Evolutionary conservation across 139 green algal species (phyloP).

Genomic region (Mychonastes homosphaera): DNA sequence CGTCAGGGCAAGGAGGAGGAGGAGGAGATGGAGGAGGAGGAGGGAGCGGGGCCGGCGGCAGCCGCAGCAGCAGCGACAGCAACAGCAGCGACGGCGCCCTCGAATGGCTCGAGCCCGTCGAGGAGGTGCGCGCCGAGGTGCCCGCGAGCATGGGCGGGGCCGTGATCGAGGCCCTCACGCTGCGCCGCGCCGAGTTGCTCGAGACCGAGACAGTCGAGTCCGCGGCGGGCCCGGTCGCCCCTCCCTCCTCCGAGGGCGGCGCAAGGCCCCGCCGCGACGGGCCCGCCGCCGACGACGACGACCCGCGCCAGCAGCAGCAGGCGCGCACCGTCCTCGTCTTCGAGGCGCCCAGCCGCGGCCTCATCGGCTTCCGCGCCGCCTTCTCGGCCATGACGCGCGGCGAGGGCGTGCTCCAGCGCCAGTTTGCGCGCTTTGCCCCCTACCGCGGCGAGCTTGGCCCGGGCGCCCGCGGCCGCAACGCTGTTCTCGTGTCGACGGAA

Average conservation of each 20-base stretch:
- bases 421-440: not conserved
- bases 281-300: no score
- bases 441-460: slow-evolving; percentile 38
- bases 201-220: slow-evolving; percentile 64
- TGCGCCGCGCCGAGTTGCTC: slow-evolving; percentile 36
- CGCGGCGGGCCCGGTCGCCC: no score
- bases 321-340: slow-evolving; percentile 19
- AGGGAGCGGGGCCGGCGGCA: not conserved
- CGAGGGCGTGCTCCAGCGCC: slow-evolving; percentile 59
- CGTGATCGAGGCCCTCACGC: slow-evolving; percentile 20
- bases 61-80: slow-evolving; percentile 10
- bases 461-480: slow-evolving; percentile 55
- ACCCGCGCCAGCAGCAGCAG: slow-evolving; percentile 5
- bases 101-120: no score
- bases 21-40: not conserved
- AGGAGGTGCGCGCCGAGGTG: slow-evolving; percentile 18
- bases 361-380: slow-evolving; percentile 60
- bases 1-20: not conserved
- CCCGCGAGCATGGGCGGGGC: slow-evolving; percentile 1
- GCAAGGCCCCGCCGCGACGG: no score
- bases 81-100: no score
- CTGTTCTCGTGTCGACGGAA: slow-evolving; percentile 48
- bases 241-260: no score
- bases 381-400: slow-evolving; percentile 69
- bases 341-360: slow-evolving; percentile 49